Percentiles rank a stretch among this genome's conserved stretches.
Evolutionary conservation across 208 protist genomes (phyloP).

Genomic region (Crithidia mellificae): DNA sequence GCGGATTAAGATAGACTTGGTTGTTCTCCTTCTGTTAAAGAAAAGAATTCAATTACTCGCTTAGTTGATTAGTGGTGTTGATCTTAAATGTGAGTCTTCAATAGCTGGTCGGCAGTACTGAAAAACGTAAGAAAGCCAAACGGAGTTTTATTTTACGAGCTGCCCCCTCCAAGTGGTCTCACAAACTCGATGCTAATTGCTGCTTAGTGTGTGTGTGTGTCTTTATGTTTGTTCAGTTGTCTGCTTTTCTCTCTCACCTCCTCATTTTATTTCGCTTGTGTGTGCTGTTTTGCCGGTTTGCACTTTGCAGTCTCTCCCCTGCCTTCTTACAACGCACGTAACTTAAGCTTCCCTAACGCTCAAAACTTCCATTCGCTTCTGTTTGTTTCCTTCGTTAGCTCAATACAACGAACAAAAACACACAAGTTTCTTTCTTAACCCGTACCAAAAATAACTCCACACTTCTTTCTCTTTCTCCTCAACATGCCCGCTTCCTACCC

Average conservation of each 20-base stretch:
- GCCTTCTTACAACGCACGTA: neutral
- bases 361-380: neutral
- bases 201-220: no score
- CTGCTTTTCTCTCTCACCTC: neutral
- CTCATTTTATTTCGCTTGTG: neutral
- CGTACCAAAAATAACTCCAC: neutral
- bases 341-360: neutral
- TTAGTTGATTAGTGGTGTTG: no score
- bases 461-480: neutral
- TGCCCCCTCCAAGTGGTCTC: no score
- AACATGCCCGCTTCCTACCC: slow-evolving; percentile 43
- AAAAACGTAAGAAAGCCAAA: no score
- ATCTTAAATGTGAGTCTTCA: no score
- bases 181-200: no score
- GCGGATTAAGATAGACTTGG: no score
- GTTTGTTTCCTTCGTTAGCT: slow-evolving; percentile 1
- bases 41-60: no score
- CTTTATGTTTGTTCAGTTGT: no score
- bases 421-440: neutral
- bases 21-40: no score
- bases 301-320: neutral
- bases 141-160: no score
- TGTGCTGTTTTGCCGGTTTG: neutral
- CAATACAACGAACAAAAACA: neutral
- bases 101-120: no score